phyloP scores from a whole-genome alignment of 2,329 filamentous ascomycete species.

The Boeremia exigua region DNA sequence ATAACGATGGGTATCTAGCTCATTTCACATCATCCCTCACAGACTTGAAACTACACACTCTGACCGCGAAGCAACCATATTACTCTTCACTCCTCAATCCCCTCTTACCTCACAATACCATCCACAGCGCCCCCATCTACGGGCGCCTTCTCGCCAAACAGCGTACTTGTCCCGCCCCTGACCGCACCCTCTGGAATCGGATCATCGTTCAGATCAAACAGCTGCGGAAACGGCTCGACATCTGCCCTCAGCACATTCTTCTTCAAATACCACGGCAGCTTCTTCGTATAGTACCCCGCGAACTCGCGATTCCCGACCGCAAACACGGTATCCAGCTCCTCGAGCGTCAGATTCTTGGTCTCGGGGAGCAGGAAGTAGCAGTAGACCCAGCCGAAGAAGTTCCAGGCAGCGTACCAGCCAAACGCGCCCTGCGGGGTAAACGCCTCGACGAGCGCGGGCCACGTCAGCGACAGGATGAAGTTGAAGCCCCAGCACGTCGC shows the following conservation, averaged over 20 bases:
- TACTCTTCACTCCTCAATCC: not conserved
- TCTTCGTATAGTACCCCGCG: constrained; percentile 32
- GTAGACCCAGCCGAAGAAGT: constrained; percentile 59
- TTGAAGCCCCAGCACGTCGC: constrained; percentile 66
- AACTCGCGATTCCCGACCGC: constrained; percentile 37
- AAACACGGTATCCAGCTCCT: constrained; percentile 41
- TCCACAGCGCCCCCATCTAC: not conserved
- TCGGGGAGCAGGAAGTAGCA: constrained; percentile 40
- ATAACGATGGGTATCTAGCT: not conserved
- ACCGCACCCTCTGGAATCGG: constrained; percentile 10
- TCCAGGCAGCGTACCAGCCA: constrained; percentile 63
- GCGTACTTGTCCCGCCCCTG: not conserved
- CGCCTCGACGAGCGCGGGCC: constrained; percentile 57
- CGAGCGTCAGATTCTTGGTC: constrained; percentile 40
- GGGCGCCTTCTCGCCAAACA: constrained; percentile 6
- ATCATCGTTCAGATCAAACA: constrained; percentile 33
- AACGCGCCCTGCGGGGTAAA: constrained; percentile 61
- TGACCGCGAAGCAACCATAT: not conserved
- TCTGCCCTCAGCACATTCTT: constrained; percentile 41
- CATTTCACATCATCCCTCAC: not conserved
- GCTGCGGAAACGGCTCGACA: constrained; percentile 33
- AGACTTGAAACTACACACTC: not conserved
- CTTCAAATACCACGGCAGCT: constrained; percentile 48
- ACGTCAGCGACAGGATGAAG: constrained; percentile 59
- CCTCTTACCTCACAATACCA: not conserved